Base-by-base conservation (phyloP, 2,329 filamentous ascomycete genomes). In the Phialophora chinensis region DNA sequence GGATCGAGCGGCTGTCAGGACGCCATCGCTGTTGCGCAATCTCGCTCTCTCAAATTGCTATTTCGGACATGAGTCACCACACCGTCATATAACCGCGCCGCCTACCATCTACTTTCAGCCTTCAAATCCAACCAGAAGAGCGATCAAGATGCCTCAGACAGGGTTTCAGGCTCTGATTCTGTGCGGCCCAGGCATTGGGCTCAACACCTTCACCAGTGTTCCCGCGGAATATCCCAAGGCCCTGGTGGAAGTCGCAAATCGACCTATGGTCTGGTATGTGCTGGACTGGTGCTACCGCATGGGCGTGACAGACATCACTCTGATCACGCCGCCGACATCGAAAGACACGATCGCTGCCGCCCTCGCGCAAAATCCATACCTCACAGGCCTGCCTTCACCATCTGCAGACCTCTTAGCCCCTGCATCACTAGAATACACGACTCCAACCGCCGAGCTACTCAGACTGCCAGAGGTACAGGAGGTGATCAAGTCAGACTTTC, bases 371-470 rank as follows among this genome's bases (percentile, higher is more conserved):
- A 83, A 84, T 61, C 82, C 82, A 20, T 79, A 84, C 66, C 77
- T 84, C 10, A 84, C 82, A 44, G 81, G 82, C 20, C 77, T 84
- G 7, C 80, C 81, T 3, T 75, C 78, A 20, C 82, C 81, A n/a
- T 79, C 78, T 1, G 77, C 91, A 53, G 87, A 90, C 72, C 83
- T 97, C 27, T 81, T 97, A 23, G 90, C 93, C 0, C 94, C 94
- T 0, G 81, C 84, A 72, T 88, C 86, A 50, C 83, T 97, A 38
- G 89, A 91, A 58, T 88, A 93, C 74, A 95, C 91, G 66, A 96
- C 91, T 0, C 93, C 93, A 60, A 98, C 95, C 6, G 93, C 92
- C 7, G 90, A 97, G 74, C 88, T 98, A 23, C 86, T 99, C 60
- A 88, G 93, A 10, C 84, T 97, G 8, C 90, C 91, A 0, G 91